Evolutionary conservation across 345 rosid species (phyloP).

Genomic region (Erysimum cheiranthoides): DNA sequence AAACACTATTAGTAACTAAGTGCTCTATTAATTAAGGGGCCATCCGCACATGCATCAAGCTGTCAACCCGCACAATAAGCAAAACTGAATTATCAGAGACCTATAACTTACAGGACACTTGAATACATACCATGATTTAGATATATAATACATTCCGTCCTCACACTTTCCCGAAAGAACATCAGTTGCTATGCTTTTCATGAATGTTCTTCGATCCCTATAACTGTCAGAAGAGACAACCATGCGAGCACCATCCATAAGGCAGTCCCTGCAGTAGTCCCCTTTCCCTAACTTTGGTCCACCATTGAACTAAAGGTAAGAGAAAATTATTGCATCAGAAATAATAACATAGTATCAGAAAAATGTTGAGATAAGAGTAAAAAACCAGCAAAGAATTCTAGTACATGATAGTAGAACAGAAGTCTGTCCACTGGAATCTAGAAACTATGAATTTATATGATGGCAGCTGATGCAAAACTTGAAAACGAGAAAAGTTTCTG

Average conservation of each 20-base stretch:
- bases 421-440: constrained; percentile 20
- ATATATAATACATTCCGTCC: constrained; percentile 77
- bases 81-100: constrained; percentile 22
- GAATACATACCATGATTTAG: constrained; percentile 76
- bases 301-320: constrained; percentile 63
- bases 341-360: constrained; percentile 13
- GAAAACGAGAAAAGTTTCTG: constrained; percentile 11
- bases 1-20: constrained; percentile 18
- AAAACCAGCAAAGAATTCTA: constrained; percentile 21
- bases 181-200: constrained; percentile 72
- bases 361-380: constrained; percentile 4
- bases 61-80: constrained; percentile 18
- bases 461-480: constrained; percentile 32
- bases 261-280: constrained; percentile 83
- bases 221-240: constrained; percentile 88
- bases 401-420: constrained; percentile 26
- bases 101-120: constrained; percentile 29
- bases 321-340: constrained; percentile 40
- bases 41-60: constrained; percentile 34
- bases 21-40: constrained; percentile 7
- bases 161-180: constrained; percentile 67
- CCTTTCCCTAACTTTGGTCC: constrained; percentile 74
- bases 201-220: constrained; percentile 78
- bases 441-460: constrained; percentile 16
- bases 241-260: constrained; percentile 69